Evolutionary conservation across 768 basidiomycete genomes (phyloP).

Genomic region (Mycena rosella): DNA sequence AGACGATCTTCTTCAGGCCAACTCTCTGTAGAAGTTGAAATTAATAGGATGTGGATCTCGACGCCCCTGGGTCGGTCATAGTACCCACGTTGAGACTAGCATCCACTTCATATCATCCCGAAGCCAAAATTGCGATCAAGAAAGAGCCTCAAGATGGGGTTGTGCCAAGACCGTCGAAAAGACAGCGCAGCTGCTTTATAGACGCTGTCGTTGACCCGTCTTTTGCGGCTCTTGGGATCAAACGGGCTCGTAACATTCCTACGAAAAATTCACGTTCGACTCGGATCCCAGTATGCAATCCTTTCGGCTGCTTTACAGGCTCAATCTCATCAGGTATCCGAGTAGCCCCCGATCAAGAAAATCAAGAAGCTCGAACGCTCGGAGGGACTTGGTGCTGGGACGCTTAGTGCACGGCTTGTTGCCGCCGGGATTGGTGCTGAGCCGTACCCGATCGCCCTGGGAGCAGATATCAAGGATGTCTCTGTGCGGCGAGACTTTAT

Average conservation of each 20-base stretch:
- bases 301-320: too few species aligned
- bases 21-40: too few species aligned
- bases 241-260: background rate
- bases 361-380: conserved; percentile 23
- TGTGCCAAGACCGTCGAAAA: too few species aligned
- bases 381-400: conserved; percentile 18
- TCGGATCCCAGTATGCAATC: too few species aligned
- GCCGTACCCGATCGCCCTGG: background rate
- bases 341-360: conserved; percentile 8
- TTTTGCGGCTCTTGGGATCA: background rate
- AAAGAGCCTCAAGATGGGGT: background rate
- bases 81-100: too few species aligned
- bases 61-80: too few species aligned
- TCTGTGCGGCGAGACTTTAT: conserved; percentile 26
- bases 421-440: conserved; percentile 6
- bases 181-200: background rate
- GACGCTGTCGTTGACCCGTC: conserved; percentile 11
- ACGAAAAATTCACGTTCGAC: too few species aligned
- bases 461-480: conserved; percentile 4
- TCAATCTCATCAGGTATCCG: background rate
- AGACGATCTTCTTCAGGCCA: too few species aligned
- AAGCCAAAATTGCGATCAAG: background rate
- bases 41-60: too few species aligned
- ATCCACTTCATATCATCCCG: background rate
- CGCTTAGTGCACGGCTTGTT: conserved; percentile 16